Evolutionary conservation across 495 filamentous ascomycete species (phyloP).

Genomic region (Aspergillus wentii): DNA sequence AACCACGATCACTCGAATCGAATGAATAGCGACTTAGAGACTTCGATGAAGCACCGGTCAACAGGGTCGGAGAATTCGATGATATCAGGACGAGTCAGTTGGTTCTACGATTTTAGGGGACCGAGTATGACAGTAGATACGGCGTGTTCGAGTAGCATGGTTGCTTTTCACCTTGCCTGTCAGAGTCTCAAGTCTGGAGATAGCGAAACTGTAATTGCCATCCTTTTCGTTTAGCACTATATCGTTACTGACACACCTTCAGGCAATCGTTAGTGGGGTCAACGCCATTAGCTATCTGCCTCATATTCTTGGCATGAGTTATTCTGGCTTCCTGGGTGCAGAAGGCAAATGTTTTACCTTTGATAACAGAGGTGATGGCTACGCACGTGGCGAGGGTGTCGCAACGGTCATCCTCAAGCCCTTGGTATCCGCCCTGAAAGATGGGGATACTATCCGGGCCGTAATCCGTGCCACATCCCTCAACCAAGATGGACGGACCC

Average conservation of each 20-base stretch:
- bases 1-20: conserved; percentile 9
- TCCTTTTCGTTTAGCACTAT: too few relatives aligned
- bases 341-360: conserved; percentile 22
- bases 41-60: neutral
- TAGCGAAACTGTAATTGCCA: conserved; percentile 17
- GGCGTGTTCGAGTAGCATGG: conserved; percentile 32
- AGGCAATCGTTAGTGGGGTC: conserved; percentile 25
- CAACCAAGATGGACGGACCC: conserved; percentile 38
- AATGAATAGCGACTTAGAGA: conserved; percentile 4
- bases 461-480: conserved; percentile 34
- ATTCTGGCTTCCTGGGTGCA: conserved; percentile 6
- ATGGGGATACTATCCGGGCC: conserved; percentile 24
- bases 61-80: conserved; percentile 7
- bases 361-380: conserved; percentile 22
- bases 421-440: conserved; percentile 16
- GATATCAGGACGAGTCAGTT: conserved; percentile 21
- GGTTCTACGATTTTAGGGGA: conserved; percentile 27
- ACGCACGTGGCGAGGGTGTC: conserved; percentile 32
- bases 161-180: conserved; percentile 31
- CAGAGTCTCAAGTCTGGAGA: conserved; percentile 31
- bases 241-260: too few relatives aligned
- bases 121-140: conserved; percentile 19
- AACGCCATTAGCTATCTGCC: conserved; percentile 23
- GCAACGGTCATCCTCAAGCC: conserved; percentile 24
- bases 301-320: conserved; percentile 7